Base-by-base conservation (phyloP, 2,329 filamentous ascomycete species). In the Akanthomyces lecanii region DNA sequence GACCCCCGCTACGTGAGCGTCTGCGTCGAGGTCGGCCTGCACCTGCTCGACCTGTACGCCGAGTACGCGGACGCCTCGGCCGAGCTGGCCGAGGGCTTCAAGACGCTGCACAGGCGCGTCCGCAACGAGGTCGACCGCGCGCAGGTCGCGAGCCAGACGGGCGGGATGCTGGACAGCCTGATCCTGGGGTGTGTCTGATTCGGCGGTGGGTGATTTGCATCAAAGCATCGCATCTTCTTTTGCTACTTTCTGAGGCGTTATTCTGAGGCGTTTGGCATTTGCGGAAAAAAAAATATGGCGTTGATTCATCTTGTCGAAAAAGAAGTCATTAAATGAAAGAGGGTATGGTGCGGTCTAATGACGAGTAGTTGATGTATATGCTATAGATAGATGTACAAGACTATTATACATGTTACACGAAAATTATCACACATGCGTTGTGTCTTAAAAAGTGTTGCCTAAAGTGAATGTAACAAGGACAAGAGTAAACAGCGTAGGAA, bases 31-130 rank as follows among this genome's bases (percentile, higher is more conserved):
- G 86, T 95, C 25, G 88, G 89, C 18, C 84, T 96, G 70, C 82
- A 92, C 64, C 80, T 98, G 42, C 79, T 98, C 23, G 94, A 99
- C 71, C 79, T 98, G 44, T 99, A 98, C 74, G 87, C 89, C 36
- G 88, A 91, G 72, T 89, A 92, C 68, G 82, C 92, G 28, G 90
- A 86, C 2, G 86, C 87, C 56, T 92, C 89, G 42, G 81, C 85
- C 7, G 87, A 90, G 73, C 83, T 98, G 62, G 87, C 91, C 65
- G 81, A 81, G 56, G 82, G 88, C 55, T 87, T 98, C 70, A 82
- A 85, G 68, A 81, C 81, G 55, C 79, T 97, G 66, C 86, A 89
- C 72, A 79, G 82, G 52, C 81, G 88, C 45, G 94, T 98, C 23
- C 83, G 85, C 66, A 79, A 84, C 47, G 91, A 95, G 74, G 89